phyloP scores from a whole-genome alignment of 2,329 filamentous ascomycete genomes.

The Colletotrichum chrysophilum region DNA sequence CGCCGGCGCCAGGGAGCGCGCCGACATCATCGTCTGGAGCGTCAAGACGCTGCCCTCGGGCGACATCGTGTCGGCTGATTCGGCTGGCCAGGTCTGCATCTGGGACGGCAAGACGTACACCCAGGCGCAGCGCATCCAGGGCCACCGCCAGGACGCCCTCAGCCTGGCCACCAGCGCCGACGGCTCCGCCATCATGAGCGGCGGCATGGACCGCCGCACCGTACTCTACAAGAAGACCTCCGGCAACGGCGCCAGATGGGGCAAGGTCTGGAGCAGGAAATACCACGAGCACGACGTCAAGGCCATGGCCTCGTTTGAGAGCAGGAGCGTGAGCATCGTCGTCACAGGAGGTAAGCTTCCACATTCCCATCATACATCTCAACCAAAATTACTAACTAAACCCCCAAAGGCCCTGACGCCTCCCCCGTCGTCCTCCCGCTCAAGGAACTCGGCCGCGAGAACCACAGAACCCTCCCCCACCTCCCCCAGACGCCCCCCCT shows the following conservation, averaged over 20 bases:
- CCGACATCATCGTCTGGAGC: conserved; percentile 90
- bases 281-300: conserved; percentile 97
- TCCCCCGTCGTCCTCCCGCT: conserved; percentile 83
- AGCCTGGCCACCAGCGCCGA: conserved; percentile 84
- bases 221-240: conserved; percentile 77
- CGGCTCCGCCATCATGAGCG: conserved; percentile 83
- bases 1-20: conserved; percentile 70
- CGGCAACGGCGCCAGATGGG: conserved; percentile 73
- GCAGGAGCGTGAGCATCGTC: conserved; percentile 80
- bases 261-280: conserved; percentile 81
- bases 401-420: conserved; percentile 75
- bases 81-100: conserved; percentile 89
- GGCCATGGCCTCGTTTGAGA: conserved; percentile 89
- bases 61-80: conserved; percentile 93
- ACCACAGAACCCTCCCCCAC: conserved; percentile 81
- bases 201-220: conserved; percentile 89
- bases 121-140: conserved; percentile 82
- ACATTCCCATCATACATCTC: too few relatives aligned
- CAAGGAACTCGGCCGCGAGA: conserved; percentile 74
- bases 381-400: neutral
- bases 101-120: conserved; percentile 95
- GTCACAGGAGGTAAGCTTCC: conserved; percentile 82
- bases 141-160: conserved; percentile 88
- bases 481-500: conserved; percentile 81
- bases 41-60: conserved; percentile 87